Conservation (phyloP, 176 grass and related monocot species). For the Musa acuminata region DNA sequence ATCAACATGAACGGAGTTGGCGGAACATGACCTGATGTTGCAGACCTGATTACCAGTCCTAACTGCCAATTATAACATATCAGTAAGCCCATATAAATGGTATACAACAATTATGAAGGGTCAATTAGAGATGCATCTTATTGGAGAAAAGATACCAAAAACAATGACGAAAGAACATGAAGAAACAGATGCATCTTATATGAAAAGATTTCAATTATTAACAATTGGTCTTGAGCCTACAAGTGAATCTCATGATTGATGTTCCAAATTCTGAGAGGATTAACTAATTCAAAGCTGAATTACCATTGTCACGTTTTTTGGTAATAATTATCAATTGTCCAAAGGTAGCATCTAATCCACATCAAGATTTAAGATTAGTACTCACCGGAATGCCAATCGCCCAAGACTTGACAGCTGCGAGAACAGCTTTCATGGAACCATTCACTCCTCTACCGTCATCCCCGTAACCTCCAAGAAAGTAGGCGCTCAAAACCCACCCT, state of each 20-base stretch:
- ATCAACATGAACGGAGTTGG: conserved; percentile 63
- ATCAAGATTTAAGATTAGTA: background rate
- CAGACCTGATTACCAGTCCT: conserved; percentile 66
- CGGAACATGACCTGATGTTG: conserved; percentile 59
- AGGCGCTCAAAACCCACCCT: conserved; percentile 85
- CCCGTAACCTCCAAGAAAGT: conserved; percentile 72
- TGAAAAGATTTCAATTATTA: background rate
- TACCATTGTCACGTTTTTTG: background rate
- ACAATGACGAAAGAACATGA: background rate
- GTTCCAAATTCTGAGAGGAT: background rate
- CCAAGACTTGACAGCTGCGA: conserved; percentile 60
- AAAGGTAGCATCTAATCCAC: background rate
- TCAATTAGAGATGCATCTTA: background rate
- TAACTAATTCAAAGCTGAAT: background rate
- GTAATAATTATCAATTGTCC: background rate
- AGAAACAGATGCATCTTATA: background rate
- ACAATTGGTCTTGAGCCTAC: no score
- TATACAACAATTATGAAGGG: background rate
- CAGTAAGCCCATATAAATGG: background rate
- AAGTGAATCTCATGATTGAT: no score
- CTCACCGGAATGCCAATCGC: conserved; percentile 75
- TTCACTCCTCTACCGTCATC: conserved; percentile 79
- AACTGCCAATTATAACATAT: conserved; percentile 32
- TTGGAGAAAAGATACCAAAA: background rate
- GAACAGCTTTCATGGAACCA: conserved; percentile 46